Evolutionary conservation across 208 protist species (phyloP), one percentile per base, ranked within the genome.

Genomic region (Naegleria lovaniensis): DNA sequence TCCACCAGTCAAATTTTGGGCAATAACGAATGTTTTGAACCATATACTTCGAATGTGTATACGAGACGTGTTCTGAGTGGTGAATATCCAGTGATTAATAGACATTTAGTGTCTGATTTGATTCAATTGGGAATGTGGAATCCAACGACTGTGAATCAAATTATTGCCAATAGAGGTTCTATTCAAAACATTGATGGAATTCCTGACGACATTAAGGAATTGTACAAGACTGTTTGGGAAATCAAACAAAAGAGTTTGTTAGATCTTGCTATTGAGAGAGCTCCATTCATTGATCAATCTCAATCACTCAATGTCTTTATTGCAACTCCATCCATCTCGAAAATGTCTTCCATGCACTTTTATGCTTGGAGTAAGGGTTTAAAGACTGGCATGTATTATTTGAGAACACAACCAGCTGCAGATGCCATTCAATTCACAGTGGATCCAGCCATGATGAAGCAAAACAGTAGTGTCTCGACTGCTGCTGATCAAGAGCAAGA

Each of bases 311-410:
- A 99, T 93, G 94, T 99, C 39, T 99, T 99, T 94, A 96, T 99
- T 67, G 97, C 96, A 85, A 97, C 94, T 85, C 98, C 98, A 83
- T 98, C 94, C 40, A 96, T 95, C 22, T 93, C 93, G 2, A 98
- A 99, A 94, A 95, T 99, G 51, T 99, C 98, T 9, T 99, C 97
- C 13, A 99, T 99, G 99, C 99, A 99, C 95, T 99, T 99, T 94
- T 99, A 99, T 94, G 95, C 95, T 25, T 99, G 98, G 98, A 95
- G 98, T 93, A 95, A 94, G 79, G 98, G 98, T 39, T 95, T 99
- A n/a, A 99, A 99, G 96, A 99, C 99, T 25, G 99, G 99, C 83
- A 98, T 99, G 97, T 99, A 99, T 95, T 99, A 99, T 96, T 94
- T 99, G 25, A 92, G 92, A 48, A 58, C 96, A 15, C 94, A 96